Evolutionary conservation across 2,329 filamentous ascomycete genomes (phyloP).

Genomic region (Colletotrichum camelliae): DNA sequence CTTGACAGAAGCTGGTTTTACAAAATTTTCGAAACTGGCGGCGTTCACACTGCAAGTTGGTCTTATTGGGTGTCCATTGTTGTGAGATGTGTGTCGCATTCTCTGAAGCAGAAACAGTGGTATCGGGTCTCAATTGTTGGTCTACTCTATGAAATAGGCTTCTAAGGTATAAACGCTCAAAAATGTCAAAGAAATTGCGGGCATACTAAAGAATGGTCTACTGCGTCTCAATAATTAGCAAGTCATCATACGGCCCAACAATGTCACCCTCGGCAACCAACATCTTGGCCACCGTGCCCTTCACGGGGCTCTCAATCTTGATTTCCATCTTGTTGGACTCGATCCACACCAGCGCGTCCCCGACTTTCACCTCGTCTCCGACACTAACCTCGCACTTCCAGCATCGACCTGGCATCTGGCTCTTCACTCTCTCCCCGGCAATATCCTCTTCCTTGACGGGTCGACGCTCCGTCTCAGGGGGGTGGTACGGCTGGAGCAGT

Average conservation of each 20-base stretch:
- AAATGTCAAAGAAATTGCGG: not conserved
- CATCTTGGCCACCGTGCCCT: slow-evolving; percentile 30
- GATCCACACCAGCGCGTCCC: slow-evolving; percentile 35
- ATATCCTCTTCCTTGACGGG: not conserved
- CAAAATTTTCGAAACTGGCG: not conserved
- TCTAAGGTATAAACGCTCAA: not conserved
- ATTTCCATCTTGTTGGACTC: slow-evolving; percentile 45
- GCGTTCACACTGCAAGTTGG: not conserved
- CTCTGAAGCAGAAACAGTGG: not conserved
- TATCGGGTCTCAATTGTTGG: not conserved
- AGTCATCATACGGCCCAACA: slow-evolving; percentile 31
- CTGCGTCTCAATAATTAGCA: slow-evolving; percentile 27
- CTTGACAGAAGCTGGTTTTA: not conserved
- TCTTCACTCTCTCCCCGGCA: slow-evolving; percentile 30
- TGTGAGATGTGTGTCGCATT: not conserved
- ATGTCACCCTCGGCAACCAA: slow-evolving; percentile 32
- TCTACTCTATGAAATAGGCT: not conserved
- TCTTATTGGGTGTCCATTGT: not conserved
- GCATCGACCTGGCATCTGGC: slow-evolving; percentile 38
- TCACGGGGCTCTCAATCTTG: slow-evolving; percentile 33
- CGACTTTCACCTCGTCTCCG: slow-evolving; percentile 28
- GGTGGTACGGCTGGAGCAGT: slow-evolving; percentile 29
- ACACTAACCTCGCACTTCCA: slow-evolving; percentile 35
- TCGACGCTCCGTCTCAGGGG: slow-evolving; percentile 6
- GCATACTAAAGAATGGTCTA: not conserved